Percentiles rank a stretch among this genome's conserved stretches.
Conservation (phyloP, 257 asterid genomes). For the Plectranthus barbatus region DNA sequence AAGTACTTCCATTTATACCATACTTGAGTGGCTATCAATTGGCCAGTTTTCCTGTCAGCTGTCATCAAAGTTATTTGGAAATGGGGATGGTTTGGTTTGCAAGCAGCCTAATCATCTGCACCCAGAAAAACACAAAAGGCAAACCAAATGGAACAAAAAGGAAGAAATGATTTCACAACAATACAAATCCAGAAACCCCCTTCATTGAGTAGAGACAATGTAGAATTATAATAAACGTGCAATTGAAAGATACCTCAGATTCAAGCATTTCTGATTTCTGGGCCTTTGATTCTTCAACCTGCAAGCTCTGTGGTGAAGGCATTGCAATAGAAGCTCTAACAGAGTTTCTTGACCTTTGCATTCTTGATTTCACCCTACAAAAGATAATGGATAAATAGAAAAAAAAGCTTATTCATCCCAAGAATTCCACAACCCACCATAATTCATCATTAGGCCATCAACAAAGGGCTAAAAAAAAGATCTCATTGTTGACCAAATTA, state of each 20-base stretch:
- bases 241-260: slow-evolving; percentile 44
- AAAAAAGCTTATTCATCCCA: not conserved
- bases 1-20: too few species aligned
- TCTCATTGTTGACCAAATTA: too few species aligned
- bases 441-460: too few species aligned
- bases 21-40: slow-evolving; percentile 67
- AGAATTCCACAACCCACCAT: not conserved
- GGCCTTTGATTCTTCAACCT: slow-evolving; percentile 28
- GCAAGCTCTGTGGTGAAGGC: slow-evolving; percentile 28
- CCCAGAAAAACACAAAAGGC: not conserved
- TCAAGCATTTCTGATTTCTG: slow-evolving; percentile 46
- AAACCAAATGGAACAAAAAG: too few species aligned
- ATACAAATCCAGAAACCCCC: too few species aligned
- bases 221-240: not conserved
- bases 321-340: slow-evolving; percentile 48
- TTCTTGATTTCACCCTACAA: slow-evolving; percentile 34
- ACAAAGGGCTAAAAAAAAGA: too few species aligned
- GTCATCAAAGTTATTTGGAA: slow-evolving; percentile 74
- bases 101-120: slow-evolving; percentile 77
- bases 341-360: slow-evolving; percentile 21
- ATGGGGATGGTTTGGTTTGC: slow-evolving; percentile 68
- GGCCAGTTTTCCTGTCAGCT: slow-evolving; percentile 93
- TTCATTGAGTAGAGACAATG: too few species aligned
- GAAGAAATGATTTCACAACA: too few species aligned
- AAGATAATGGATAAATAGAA: not conserved